These are phyloP conservation scores for Hericium rajendrae DNA, from an alignment of 768 basidiomycete species.

Conservation along the genomic window DNA sequence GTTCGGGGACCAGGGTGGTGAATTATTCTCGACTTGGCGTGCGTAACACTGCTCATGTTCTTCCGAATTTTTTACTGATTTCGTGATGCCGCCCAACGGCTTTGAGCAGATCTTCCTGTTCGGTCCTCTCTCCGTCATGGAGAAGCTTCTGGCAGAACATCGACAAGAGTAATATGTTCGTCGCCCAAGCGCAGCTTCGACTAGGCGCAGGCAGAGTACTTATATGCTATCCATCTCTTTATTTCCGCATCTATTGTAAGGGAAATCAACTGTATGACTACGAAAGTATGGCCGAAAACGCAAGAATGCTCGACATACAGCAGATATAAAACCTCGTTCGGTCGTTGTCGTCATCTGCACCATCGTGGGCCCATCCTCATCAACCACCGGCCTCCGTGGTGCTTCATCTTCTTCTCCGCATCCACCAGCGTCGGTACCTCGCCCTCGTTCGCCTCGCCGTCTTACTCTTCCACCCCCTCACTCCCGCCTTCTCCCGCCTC, in stretches of 20 bases:
- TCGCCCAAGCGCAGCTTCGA: constrained; percentile 22
- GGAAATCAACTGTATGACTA: not conserved
- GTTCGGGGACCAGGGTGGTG: constrained; percentile 75
- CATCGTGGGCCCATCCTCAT: constrained; percentile 87
- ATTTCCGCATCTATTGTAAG: not conserved
- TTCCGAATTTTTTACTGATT: constrained; percentile 7
- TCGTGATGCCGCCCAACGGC: constrained; percentile 52
- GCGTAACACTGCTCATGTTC: constrained; percentile 20
- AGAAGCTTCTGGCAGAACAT: constrained; percentile 97
- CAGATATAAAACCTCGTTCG: not conserved
- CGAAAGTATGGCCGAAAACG: not conserved
- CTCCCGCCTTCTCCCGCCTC: constrained; percentile 36
- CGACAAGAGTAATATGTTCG: constrained; percentile 84
- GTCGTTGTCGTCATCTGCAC: constrained; percentile 32
- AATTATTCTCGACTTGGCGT: constrained; percentile 96
- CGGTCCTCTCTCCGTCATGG: constrained; percentile 69
- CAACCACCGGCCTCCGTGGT: constrained; percentile 59
- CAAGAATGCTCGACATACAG: not conserved
- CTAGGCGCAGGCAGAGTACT: constrained; percentile 3
- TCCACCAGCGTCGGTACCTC: constrained; percentile 50
- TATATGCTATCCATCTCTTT: not conserved
- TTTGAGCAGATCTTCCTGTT: constrained; percentile 88
- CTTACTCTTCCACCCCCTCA: too few species aligned
- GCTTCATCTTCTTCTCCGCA: constrained; percentile 18
- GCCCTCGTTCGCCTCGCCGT: constrained; percentile 24